Evolutionary conservation across 257 asterid genomes (phyloP).

Genomic region (Nicotiana noctiflora): DNA sequence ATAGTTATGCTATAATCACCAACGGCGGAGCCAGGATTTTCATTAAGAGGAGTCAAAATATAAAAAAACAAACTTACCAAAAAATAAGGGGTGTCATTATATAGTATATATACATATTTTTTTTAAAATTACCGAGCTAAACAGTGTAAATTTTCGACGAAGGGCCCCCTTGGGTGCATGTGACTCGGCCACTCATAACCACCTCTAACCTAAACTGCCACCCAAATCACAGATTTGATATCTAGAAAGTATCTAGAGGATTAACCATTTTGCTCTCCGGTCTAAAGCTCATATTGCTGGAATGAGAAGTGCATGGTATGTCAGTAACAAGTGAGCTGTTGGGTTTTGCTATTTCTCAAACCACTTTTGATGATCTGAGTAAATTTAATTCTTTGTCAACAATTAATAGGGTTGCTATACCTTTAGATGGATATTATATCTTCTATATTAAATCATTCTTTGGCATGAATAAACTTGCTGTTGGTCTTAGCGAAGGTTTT

Average conservation of each 20-base stretch:
- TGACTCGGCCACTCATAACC: too few species aligned
- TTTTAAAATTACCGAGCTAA: too few species aligned
- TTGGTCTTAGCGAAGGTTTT: neutral
- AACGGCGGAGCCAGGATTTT: too few species aligned
- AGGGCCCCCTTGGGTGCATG: too few species aligned
- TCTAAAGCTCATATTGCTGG: neutral
- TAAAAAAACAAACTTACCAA: too few species aligned
- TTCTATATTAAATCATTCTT: neutral
- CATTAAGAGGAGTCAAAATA: too few species aligned
- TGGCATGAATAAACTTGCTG: neutral
- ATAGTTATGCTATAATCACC: neutral
- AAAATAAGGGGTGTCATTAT: too few species aligned
- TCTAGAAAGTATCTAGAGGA: neutral
- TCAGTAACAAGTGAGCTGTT: neutral
- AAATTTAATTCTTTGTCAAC: neutral
- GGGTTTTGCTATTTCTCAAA: neutral
- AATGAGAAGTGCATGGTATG: neutral
- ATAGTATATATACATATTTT: too few species aligned
- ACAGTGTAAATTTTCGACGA: too few species aligned
- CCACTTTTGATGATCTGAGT: neutral
- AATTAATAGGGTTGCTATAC: neutral
- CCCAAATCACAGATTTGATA: neutral
- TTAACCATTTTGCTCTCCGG: neutral
- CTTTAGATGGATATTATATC: neutral
- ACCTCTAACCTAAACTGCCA: neutral